phyloP scores from a whole-genome alignment of 2,329 filamentous ascomycete genomes.

The Pseudopyricularia javanii region DNA sequence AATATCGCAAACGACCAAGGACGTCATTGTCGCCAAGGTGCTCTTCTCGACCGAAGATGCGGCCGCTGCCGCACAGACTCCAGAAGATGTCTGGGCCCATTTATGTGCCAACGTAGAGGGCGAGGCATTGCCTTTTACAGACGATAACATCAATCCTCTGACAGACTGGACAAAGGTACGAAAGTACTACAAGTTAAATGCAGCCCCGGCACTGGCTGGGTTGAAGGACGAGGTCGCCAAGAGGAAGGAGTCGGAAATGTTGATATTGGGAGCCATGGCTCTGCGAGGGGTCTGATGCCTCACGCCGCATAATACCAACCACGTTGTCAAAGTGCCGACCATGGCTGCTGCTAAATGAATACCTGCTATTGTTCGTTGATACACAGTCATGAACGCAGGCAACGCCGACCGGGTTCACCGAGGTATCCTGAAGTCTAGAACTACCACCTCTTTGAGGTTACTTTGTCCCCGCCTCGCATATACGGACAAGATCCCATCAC shows the following conservation, averaged over 20 bases:
- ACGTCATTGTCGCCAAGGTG: constrained; percentile 75
- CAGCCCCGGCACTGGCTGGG: constrained; percentile 35
- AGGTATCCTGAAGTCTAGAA: constrained; percentile 22
- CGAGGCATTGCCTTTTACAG: constrained; percentile 41
- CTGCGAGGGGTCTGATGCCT: constrained; percentile 43
- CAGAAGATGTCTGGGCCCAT: constrained; percentile 43
- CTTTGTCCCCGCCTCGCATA: constrained; percentile 14
- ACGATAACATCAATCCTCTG: constrained; percentile 44
- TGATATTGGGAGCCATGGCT: constrained; percentile 68
- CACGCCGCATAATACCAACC: not conserved
- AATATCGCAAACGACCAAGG: constrained; percentile 55
- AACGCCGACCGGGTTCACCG: too few relatives aligned
- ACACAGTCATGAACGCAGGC: too few relatives aligned
- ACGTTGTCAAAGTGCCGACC: too few relatives aligned
- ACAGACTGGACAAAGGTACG: constrained; percentile 59
- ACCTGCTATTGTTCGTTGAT: too few relatives aligned
- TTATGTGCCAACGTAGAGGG: constrained; percentile 52
- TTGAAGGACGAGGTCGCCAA: constrained; percentile 23
- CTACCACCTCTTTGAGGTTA: constrained; percentile 15
- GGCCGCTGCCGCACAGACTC: constrained; percentile 21
- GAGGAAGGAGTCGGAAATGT: constrained; percentile 49
- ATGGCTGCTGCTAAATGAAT: too few relatives aligned
- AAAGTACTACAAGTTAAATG: constrained; percentile 79
- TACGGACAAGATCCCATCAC: constrained; percentile 22
- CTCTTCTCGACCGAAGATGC: constrained; percentile 33